Conservation (phyloP, 495 filamentous ascomycete genomes). For the Penicillium coprophilum region DNA sequence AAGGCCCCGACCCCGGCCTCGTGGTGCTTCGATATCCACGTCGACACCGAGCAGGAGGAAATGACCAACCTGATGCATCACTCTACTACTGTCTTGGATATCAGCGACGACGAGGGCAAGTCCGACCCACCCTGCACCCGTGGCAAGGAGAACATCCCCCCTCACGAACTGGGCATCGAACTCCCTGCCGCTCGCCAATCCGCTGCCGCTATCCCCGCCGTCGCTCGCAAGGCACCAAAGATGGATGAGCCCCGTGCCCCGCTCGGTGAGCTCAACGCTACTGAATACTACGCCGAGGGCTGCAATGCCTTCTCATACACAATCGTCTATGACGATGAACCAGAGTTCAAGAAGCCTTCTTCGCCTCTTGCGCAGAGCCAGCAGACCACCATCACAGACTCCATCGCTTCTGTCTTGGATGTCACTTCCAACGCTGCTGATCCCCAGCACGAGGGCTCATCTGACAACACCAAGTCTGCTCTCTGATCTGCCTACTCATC, state of each 20-base stretch:
- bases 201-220: constrained; percentile 21
- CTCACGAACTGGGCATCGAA: constrained; percentile 36
- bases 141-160: constrained; percentile 90
- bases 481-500: constrained; percentile 1
- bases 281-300: constrained; percentile 71
- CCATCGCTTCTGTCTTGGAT: constrained; percentile 37
- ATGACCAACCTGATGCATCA: constrained; percentile 91
- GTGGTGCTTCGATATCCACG: constrained; percentile 95
- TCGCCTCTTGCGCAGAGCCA: constrained; percentile 12
- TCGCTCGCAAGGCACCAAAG: constrained; percentile 36
- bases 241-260: constrained; percentile 62
- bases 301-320: constrained; percentile 61
- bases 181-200: constrained; percentile 26
- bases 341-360: constrained; percentile 24
- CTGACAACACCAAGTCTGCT: constrained; percentile 5
- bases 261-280: constrained; percentile 65
- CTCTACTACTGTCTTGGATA: constrained; percentile 80
- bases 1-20: constrained; percentile 56
- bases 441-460: neutral
- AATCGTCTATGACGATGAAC: constrained; percentile 58
- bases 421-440: constrained; percentile 49
- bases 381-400: constrained; percentile 15
- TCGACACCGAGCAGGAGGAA: constrained; percentile 85
- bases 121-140: constrained; percentile 46
- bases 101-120: constrained; percentile 59